A percentile compares a stretch with the other conserved stretches of the same genome.
Evolutionary conservation across 2,329 filamentous ascomycete genomes (phyloP).

Genomic region (Ophioceras dolichostomum): DNA sequence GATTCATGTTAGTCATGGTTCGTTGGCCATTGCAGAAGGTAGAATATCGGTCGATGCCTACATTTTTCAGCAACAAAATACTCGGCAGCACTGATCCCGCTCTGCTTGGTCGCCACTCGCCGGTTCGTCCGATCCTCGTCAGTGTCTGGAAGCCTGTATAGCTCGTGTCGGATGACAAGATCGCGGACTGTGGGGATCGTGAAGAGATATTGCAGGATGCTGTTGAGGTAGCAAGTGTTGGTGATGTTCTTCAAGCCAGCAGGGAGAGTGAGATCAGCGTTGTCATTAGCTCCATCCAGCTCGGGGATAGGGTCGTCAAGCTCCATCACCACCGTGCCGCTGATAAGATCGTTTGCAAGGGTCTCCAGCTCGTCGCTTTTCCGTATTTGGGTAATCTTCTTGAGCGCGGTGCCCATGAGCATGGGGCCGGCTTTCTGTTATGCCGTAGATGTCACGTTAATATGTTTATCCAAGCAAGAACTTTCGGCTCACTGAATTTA

Average conservation of each 20-base stretch:
- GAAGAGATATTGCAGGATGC: constrained; percentile 89
- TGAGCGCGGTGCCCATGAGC: constrained; percentile 2
- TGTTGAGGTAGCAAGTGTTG: constrained; percentile 97
- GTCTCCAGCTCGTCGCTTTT: constrained; percentile 1
- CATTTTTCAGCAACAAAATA: constrained; percentile 50
- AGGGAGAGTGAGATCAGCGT: constrained; percentile 54
- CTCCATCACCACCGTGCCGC: background rate
- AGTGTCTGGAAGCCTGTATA: constrained; percentile 54
- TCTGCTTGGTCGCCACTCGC: constrained; percentile 18
- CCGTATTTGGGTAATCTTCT: background rate
- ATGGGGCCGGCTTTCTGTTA: no score
- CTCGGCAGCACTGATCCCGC: constrained; percentile 19
- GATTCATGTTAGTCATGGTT: background rate
- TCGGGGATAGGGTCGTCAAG: no score
- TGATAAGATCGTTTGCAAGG: no score
- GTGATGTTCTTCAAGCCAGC: constrained; percentile 88
- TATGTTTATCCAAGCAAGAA: no score
- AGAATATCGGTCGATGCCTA: constrained; percentile 27
- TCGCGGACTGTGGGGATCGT: constrained; percentile 73
- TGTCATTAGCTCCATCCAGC: no score
- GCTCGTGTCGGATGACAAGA: constrained; percentile 65
- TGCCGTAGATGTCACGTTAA: no score
- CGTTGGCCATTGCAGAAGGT: no score
- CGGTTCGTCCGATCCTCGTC: constrained; percentile 47
- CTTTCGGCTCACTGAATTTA: no score